Conservation (phyloP, 202 grass and related monocot genomes). For the Setaria italica region DNA sequence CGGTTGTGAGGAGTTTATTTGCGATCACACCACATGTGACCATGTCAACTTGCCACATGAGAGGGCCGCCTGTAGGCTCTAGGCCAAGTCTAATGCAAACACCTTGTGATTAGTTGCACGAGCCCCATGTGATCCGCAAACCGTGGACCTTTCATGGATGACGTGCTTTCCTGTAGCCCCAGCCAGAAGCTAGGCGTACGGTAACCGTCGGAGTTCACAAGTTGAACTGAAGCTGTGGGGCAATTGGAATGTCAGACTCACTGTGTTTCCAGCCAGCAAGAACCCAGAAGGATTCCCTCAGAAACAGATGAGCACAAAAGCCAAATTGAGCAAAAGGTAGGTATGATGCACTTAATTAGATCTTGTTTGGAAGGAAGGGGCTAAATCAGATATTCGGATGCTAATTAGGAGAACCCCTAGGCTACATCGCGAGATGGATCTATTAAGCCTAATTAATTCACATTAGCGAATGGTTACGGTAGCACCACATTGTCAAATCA, state of each 20-base stretch:
- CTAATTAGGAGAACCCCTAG: too few species aligned
- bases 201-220: not conserved
- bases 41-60: conserved; percentile 4
- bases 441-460: too few species aligned
- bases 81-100: not conserved
- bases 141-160: conserved; percentile 2
- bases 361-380: too few species aligned
- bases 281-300: not conserved
- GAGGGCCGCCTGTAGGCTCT: not conserved
- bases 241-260: conserved; percentile 36
- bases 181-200: not conserved
- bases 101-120: not conserved
- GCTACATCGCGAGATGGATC: too few species aligned
- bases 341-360: too few species aligned
- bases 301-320: not conserved
- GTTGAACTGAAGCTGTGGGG: not conserved
- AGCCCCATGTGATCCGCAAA: conserved; percentile 11
- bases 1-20: not conserved
- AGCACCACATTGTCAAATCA: too few species aligned
- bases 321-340: not conserved
- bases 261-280: not conserved
- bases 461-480: too few species aligned
- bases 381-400: too few species aligned
- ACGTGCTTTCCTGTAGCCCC: not conserved
- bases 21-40: too few species aligned